phyloP scores from a whole-genome alignment of 1,284 basidiomycete species.

The Athelia psychrophila region DNA sequence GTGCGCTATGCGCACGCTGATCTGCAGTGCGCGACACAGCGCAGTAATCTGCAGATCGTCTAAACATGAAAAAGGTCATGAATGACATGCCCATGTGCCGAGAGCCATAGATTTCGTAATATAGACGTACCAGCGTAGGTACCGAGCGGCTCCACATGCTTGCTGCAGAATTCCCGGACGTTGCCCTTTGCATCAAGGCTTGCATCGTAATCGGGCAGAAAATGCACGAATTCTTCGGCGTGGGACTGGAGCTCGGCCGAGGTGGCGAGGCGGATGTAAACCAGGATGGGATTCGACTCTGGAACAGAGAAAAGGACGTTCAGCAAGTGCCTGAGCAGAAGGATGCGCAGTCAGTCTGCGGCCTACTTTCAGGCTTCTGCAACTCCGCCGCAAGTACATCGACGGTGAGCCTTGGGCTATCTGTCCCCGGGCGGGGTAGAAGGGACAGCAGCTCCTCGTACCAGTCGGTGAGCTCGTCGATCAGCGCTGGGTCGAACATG shows the following conservation, averaged over 20 bases:
- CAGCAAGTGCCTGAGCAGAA: background rate
- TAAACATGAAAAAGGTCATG: slow-evolving; percentile 16
- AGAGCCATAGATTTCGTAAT: background rate
- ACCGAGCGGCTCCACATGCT: slow-evolving; percentile 76
- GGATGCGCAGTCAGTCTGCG: background rate
- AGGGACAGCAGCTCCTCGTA: too few species aligned
- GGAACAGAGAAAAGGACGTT: background rate
- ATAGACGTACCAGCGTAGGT: slow-evolving; percentile 71
- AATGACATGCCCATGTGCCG: background rate
- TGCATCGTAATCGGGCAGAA: slow-evolving; percentile 43
- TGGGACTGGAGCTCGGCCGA: slow-evolving; percentile 77
- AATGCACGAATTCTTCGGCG: slow-evolving; percentile 62
- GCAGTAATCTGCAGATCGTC: slow-evolving; percentile 87
- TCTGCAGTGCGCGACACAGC: slow-evolving; percentile 63
- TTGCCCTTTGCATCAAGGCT: too few species aligned
- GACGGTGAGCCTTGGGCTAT: background rate
- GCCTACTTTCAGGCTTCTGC: background rate
- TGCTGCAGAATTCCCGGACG: slow-evolving; percentile 60
- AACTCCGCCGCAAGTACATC: background rate
- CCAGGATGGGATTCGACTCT: slow-evolving; percentile 73
- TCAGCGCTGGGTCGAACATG: too few species aligned
- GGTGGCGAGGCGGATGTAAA: slow-evolving; percentile 77
- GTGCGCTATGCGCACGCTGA: slow-evolving; percentile 78
- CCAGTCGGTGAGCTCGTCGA: too few species aligned
- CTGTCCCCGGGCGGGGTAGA: too few species aligned